Base-by-base conservation (phyloP, 257 asterid species). In the Petunia axillaris region DNA sequence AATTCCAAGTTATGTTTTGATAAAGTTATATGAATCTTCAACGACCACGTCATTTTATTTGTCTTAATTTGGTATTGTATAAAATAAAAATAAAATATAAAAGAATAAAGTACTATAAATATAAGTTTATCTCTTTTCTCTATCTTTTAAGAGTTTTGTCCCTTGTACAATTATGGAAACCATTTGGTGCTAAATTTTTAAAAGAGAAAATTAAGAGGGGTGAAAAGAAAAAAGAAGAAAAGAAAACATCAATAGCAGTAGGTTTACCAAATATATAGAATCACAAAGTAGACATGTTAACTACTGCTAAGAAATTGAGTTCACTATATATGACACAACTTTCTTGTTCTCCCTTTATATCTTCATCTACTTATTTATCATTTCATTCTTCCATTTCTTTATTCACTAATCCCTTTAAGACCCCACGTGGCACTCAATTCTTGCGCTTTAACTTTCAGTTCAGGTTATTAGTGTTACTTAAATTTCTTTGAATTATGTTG, bases 381-480 rank as follows among this genome's bases (percentile, higher is more conserved):
- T 76, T 76, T 76, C 37, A 43, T 64, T 41, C 53, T 9, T 48
- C 75, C n/a, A 8, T 58, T 77, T 80, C 74, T 36, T 39, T 81
- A 13, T 80, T 67, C 64, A 2, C 25, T 58, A 50, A 8, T 10
- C 57, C 66, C 80, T 76, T 81, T 73, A 7, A 71, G 79, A 40
- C 25, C 59, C 81, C 85, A 14, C 74, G 87, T 73, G 82, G 67
- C 64, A 53, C 43, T 73, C 67, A 58, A 46, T 64, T 52, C n/a
- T 83, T 79, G 81, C 41, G 84, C 77, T 70, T 86, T 75, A 88
- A 79, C 16, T 81, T 86, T 74, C 85, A 58, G 8, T 75, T 79
- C 87, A 88, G 91, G 91, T 88, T 82, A 60, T 60, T 14, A 7
- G 40, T 7, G 40, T 60, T 25, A 2, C 13, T 60, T 1, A 16